phyloP scores from a whole-genome alignment of 1,284 basidiomycete species.

The Rhizoctonia solani region DNA sequence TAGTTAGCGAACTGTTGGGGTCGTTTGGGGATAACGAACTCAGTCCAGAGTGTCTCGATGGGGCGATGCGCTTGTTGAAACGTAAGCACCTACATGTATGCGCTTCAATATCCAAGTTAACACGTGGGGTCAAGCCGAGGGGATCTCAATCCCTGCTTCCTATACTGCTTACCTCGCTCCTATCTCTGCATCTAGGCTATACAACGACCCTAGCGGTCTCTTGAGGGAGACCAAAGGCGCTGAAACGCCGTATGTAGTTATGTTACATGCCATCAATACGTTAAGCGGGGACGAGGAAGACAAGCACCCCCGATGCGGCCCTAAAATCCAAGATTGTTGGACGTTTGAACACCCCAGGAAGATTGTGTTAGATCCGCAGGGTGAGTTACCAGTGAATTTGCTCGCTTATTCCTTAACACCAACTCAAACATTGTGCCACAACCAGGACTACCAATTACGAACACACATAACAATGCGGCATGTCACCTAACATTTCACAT shows the following conservation, averaged over 20 bases:
- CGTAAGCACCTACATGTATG: conserved; percentile 54
- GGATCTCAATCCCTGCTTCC: conserved; percentile 94
- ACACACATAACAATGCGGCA: conserved; percentile 85
- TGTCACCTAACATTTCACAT: conserved; percentile 87
- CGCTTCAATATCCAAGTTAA: neutral
- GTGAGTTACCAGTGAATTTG: conserved; percentile 57
- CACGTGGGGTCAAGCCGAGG: conserved; percentile 63
- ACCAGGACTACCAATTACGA: conserved; percentile 78
- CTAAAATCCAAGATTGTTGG: conserved; percentile 94
- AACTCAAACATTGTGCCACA: neutral
- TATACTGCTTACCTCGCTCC: conserved; percentile 96
- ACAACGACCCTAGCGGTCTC: conserved; percentile 67
- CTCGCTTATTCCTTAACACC: neutral
- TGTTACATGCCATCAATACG: conserved; percentile 92
- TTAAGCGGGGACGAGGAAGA: conserved; percentile 73
- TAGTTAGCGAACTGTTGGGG: conserved; percentile 94
- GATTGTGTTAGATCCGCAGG: conserved; percentile 69
- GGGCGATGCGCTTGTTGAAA: conserved; percentile 90
- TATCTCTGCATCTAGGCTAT: conserved; percentile 88
- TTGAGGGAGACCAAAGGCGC: conserved; percentile 57
- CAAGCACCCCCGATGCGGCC: conserved; percentile 63
- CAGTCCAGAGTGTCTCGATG: conserved; percentile 95
- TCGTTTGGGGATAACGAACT: conserved; percentile 99
- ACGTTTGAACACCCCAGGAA: conserved; percentile 91
- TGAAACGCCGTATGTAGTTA: conserved; percentile 98